Evolutionary conservation across 2,329 filamentous ascomycete species (phyloP), one percentile per base, ranked within the genome.

Genomic region (Huntiella decipiens): DNA sequence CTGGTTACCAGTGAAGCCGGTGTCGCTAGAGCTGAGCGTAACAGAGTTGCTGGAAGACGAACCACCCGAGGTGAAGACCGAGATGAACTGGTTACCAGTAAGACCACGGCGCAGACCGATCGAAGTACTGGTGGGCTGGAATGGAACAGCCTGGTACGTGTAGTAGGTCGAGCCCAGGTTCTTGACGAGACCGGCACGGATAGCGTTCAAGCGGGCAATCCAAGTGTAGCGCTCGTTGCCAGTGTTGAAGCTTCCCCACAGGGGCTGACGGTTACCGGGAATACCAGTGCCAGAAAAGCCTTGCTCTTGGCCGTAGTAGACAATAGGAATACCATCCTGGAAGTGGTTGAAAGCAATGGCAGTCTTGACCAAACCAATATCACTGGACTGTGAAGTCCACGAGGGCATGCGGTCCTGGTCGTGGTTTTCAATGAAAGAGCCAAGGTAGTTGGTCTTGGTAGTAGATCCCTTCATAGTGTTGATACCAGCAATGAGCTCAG

Each of bases 301-400:
- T 36, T 76, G 66, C 55, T 77, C 73, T 52, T 76, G 68, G 2
- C 73, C 73, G 52, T 77, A 71, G 51, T 74, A 76, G n/a, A 76
- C 49, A 52, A 71, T 74, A 0, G 74, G 55, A 0, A 71, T 75
- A 2, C 73, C 73, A 0, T 63, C 65, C 47, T 71, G 55, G 15
- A 52, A 34, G 38, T 49, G 47, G 12, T 51, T 52, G 31, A 54
- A 54, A 10, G 51, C 50, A 19, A 51, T 52, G 0, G 53, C 50
- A 4, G 70, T 61, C n/a, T 71, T 56, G 1, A 68, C 63, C 13
- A 76, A 61, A 60, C 74, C 65, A 54, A 73, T 74, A 5, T 68
- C 70, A 0, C 62, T 64, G 48, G 67, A 72, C 2, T 51, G 38
- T 36, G 47, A 43, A 6, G 38, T 37, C 45, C 51, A 51, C 45